Evolutionary conservation across 2,329 filamentous ascomycete genomes (phyloP).

Genomic region (Claviceps fusiformis): DNA sequence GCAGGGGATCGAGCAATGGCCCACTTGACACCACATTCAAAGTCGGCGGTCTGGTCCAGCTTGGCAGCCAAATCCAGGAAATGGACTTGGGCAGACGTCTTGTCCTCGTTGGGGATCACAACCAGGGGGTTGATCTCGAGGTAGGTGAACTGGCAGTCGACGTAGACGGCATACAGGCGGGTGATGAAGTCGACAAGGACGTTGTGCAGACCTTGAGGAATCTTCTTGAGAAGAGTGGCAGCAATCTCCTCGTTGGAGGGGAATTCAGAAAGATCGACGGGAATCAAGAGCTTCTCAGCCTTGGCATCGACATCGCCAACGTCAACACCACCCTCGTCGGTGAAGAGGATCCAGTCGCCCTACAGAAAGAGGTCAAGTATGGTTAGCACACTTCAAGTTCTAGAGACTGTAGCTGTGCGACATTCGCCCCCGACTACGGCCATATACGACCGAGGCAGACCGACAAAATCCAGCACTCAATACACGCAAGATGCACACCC

Average conservation of each 20-base stretch:
- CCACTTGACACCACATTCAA: slow-evolving; percentile 99
- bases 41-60: slow-evolving; percentile 97
- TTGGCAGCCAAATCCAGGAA: slow-evolving; percentile 98
- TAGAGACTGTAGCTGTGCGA: no score
- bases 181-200: slow-evolving; percentile 99
- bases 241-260: slow-evolving; percentile 95
- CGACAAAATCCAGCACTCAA: no score
- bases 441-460: no score
- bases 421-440: no score
- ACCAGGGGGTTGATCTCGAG: slow-evolving; percentile 99
- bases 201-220: slow-evolving; percentile 90
- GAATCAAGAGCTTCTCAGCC: slow-evolving; percentile 96
- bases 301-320: slow-evolving; percentile 98
- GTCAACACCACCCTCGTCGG: slow-evolving; percentile 98
- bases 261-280: slow-evolving; percentile 87
- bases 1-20: slow-evolving; percentile 84
- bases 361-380: slow-evolving; percentile 24
- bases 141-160: slow-evolving; percentile 99
- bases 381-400: slow-evolving; percentile 10
- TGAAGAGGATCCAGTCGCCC: slow-evolving; percentile 99
- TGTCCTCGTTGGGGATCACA: slow-evolving; percentile 86
- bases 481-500: no score
- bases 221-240: slow-evolving; percentile 71
- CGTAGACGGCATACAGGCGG: slow-evolving; percentile 94
- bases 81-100: slow-evolving; percentile 86